Base-by-base conservation (phyloP, 2,329 filamentous ascomycete genomes). In the Colletotrichum liaoningense region DNA sequence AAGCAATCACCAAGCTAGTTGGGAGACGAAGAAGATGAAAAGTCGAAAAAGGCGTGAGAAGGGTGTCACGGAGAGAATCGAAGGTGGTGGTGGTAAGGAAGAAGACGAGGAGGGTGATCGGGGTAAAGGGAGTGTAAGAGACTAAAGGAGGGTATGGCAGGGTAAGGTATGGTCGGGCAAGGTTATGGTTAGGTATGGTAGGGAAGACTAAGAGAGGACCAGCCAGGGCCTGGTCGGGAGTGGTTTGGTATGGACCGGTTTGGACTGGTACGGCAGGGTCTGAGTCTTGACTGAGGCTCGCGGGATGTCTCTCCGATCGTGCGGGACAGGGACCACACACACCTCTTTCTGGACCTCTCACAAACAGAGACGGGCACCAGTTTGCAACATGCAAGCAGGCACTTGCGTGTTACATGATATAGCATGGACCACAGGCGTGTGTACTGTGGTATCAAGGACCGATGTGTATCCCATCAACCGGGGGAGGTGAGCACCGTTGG, bases 231-330 rank as follows among this genome's bases (percentile, higher is more conserved):
- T 58, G 69, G 63, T 42, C 63, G 16, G 63, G 24, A 38, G 24
- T 55, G 22, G 46, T 54, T 63, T 63, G 60, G 69, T 35, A 56
- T 60, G 68, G 63, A 65, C 52, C 42, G 59, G 67, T 57, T 38
- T 65, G 60, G 24, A 49, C 24, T 30, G 52, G 67, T 60, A 59
- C 26, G 55, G 64, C 38, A 59, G 63, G 69, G 69, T 72, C 57
- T 63, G 63, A 62, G 63, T 30, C 65, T 63, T 69, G 59, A 72
- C 69, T 63, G 69, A 72, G 69, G 69, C 69, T 72, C 65, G 69
- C 65, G 52, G 65, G 65, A 72, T 69, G 69, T 58, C 59, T 72
- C 65, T 72, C 69, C 57, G 42, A 69, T 69, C 42, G 65, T 63
- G 69, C 65, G 58, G 64, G 69, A 69, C 65, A 63, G 30, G 69